Conservation (phyloP, 1,139 yeast species). For the Debaryomycetaceae sp. region DNA sequence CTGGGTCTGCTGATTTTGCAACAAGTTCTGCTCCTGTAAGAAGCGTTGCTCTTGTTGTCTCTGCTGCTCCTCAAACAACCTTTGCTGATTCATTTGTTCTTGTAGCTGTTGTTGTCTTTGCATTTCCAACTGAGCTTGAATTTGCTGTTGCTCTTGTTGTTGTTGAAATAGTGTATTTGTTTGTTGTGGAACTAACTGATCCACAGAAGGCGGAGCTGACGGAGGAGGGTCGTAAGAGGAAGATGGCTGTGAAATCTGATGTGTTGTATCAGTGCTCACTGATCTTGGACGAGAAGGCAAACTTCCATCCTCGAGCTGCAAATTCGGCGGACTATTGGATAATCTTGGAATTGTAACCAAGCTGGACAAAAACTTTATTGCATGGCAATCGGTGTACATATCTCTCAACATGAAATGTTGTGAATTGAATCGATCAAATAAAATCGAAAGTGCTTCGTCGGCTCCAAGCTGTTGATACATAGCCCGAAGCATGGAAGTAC, state of each 20-base stretch:
- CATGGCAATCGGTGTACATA: slow-evolving; percentile 87
- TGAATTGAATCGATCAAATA: slow-evolving; percentile 68
- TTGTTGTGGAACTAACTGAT: slow-evolving; percentile 44
- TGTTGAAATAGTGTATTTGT: slow-evolving; percentile 45
- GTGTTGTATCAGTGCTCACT: slow-evolving; percentile 18
- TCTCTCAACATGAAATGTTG: slow-evolving; percentile 80
- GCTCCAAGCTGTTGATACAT: slow-evolving; percentile 75
- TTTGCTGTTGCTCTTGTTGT: slow-evolving; percentile 66
- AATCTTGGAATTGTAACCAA: slow-evolving; percentile 84
- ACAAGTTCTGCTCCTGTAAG: slow-evolving; percentile 54
- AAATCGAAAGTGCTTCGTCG: slow-evolving; percentile 73
- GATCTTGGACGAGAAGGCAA: slow-evolving; percentile 41
- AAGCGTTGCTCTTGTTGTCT: slow-evolving; percentile 55
- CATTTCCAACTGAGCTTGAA: slow-evolving; percentile 55
- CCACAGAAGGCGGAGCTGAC: slow-evolving; percentile 35
- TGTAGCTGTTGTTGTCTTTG: slow-evolving; percentile 49
- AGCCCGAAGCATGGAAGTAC: slow-evolving; percentile 88
- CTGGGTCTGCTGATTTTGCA: slow-evolving; percentile 67
- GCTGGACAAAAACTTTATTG: slow-evolving; percentile 77
- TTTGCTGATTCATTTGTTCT: slow-evolving; percentile 54
- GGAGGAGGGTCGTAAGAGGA: slow-evolving; percentile 21
- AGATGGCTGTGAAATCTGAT: slow-evolving; percentile 33
- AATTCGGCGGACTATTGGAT: slow-evolving; percentile 65
- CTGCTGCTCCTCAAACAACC: slow-evolving; percentile 67
- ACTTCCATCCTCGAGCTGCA: slow-evolving; percentile 47